Evolutionary conservation across 805 yeast genomes (phyloP).

Genomic region (Metschnikowia gruessii): DNA sequence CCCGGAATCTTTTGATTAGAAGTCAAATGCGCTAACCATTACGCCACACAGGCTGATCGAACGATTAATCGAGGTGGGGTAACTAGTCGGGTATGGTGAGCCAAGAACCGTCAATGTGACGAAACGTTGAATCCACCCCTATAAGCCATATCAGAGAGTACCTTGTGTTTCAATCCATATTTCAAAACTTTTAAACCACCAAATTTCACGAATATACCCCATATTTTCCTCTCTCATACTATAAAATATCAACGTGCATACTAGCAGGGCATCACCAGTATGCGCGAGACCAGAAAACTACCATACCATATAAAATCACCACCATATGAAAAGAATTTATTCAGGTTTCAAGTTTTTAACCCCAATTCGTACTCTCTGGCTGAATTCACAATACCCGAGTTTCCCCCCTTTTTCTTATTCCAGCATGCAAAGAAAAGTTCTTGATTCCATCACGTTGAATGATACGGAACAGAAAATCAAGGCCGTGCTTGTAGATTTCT

Average conservation of each 20-base stretch:
- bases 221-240: too few relatives aligned
- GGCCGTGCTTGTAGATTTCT: constrained; percentile 40
- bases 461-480: constrained; percentile 44
- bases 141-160: too few relatives aligned
- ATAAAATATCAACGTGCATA: too few relatives aligned
- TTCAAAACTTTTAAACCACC: too few relatives aligned
- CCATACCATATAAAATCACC: neutral
- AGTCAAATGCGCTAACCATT: constrained; percentile 1
- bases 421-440: constrained; percentile 4
- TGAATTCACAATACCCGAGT: neutral
- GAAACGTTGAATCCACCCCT: too few relatives aligned
- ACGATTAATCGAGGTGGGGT: neutral
- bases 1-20: constrained; percentile 23
- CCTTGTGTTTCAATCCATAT: too few relatives aligned
- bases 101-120: too few relatives aligned
- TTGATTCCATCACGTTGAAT: constrained; percentile 28
- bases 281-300: too few relatives aligned
- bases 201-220: too few relatives aligned
- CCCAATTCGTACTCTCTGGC: neutral
- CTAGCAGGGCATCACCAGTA: too few relatives aligned
- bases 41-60: constrained; percentile 3
- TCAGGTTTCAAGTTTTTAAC: neutral
- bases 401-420: neutral
- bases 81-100: too few relatives aligned
- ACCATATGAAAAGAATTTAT: neutral